These are phyloP conservation scores for Alternaria gaisen DNA, from an alignment of 2,329 filamentous ascomycete genomes.

Conservation along the genomic window DNA sequence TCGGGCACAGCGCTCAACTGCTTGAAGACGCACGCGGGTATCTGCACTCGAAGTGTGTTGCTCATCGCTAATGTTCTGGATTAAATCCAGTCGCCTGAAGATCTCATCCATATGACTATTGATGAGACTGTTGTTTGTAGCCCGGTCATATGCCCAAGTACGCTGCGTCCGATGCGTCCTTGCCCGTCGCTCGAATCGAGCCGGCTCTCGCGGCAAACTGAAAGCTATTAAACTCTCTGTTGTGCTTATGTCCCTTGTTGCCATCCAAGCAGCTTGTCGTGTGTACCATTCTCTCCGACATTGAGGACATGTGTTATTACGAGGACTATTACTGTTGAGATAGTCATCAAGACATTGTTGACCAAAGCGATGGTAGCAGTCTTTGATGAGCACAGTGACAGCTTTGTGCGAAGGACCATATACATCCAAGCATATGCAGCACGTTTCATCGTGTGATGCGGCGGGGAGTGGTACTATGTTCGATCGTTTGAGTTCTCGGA, in stretches of 20 bases:
- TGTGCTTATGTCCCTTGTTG: constrained; percentile 9
- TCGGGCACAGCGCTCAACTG: not conserved
- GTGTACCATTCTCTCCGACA: constrained; percentile 20
- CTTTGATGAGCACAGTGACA: constrained; percentile 7
- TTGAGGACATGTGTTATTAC: constrained; percentile 18
- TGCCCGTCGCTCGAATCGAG: not conserved
- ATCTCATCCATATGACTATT: not conserved
- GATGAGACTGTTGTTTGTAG: not conserved
- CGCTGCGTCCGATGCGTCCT: not conserved
- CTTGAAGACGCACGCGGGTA: constrained; percentile 5
- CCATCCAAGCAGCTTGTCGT: not conserved
- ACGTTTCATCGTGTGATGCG: constrained; percentile 7
- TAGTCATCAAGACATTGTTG: constrained; percentile 15
- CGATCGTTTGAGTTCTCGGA: not conserved
- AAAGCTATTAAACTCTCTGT: constrained; percentile 1
- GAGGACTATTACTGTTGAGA: constrained; percentile 12
- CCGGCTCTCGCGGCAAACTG: not conserved
- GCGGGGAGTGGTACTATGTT: not conserved
- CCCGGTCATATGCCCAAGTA: not conserved
- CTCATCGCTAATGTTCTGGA: constrained; percentile 1
- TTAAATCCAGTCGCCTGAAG: not conserved
- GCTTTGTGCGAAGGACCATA: constrained; percentile 8
- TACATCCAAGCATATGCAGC: constrained; percentile 10
- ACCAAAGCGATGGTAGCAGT: constrained; percentile 22
- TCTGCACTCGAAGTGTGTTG: not conserved